Conservation (phyloP, 306 rosid genomes). For the Amphicarpaea edgeworthii region DNA sequence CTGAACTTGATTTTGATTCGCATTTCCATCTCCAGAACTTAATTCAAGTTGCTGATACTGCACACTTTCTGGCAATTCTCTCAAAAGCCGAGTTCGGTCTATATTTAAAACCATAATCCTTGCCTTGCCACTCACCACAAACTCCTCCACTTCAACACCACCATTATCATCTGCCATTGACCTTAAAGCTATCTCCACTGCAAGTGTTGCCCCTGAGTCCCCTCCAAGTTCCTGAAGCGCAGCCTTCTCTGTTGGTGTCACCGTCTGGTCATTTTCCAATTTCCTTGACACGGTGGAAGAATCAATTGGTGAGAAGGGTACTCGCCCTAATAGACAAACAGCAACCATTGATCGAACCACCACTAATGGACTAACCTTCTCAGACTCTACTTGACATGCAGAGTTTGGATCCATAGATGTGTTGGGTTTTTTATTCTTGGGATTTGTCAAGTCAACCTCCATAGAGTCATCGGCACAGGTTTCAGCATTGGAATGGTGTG, state of each 20-base stretch:
- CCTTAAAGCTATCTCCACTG: constrained; percentile 93
- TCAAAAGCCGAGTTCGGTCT: constrained; percentile 77
- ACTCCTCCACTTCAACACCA: constrained; percentile 86
- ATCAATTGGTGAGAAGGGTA: constrained; percentile 86
- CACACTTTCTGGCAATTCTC: constrained; percentile 85
- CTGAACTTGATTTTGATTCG: constrained; percentile 60
- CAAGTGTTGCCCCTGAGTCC: constrained; percentile 77
- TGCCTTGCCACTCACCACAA: constrained; percentile 89
- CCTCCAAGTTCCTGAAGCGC: constrained; percentile 86
- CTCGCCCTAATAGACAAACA: constrained; percentile 74
- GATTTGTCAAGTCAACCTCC: constrained; percentile 46
- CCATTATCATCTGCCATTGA: constrained; percentile 90
- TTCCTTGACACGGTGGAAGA: constrained; percentile 87
- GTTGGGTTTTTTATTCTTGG: constrained; percentile 48
- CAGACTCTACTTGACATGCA: constrained; percentile 42
- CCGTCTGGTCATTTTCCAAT: constrained; percentile 76
- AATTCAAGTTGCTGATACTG: constrained; percentile 58
- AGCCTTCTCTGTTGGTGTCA: constrained; percentile 66
- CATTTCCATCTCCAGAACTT: constrained; percentile 58
- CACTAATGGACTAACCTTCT: constrained; percentile 65
- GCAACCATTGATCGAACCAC: constrained; percentile 90
- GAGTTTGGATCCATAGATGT: constrained; percentile 38
- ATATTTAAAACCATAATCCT: constrained; percentile 83
- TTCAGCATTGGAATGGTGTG: constrained; percentile 43
- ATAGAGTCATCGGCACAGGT: constrained; percentile 30